A percentile compares a stretch with the other conserved stretches of the same genome.
phyloP scores from a whole-genome alignment of 345 rosid species.

The Leavenworthia alabamica region DNA sequence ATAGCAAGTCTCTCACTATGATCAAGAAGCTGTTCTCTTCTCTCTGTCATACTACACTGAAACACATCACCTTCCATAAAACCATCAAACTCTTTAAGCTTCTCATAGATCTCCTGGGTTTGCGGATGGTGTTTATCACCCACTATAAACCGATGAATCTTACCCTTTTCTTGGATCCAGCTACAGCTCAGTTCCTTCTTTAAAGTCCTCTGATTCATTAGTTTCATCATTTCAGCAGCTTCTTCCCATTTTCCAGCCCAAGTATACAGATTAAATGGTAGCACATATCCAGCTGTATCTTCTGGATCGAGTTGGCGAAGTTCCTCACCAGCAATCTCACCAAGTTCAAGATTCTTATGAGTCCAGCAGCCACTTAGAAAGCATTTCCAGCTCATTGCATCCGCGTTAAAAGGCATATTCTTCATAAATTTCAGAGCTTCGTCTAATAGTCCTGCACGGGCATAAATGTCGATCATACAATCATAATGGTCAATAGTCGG shows the following conservation, averaged over 20 bases:
- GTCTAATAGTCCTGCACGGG: slow-evolving; percentile 54
- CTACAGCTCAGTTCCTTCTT: slow-evolving; percentile 72
- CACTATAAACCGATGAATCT: slow-evolving; percentile 57
- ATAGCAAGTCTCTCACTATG: slow-evolving; percentile 79
- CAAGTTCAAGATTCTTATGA: slow-evolving; percentile 54
- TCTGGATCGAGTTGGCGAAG: slow-evolving; percentile 49
- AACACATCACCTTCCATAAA: slow-evolving; percentile 33
- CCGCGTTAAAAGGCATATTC: slow-evolving; percentile 53
- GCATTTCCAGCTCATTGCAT: slow-evolving; percentile 74
- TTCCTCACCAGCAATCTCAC: slow-evolving; percentile 53
- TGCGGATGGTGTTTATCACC: slow-evolving; percentile 71
- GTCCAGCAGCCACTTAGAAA: slow-evolving; percentile 73
- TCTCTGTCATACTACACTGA: slow-evolving; percentile 38
- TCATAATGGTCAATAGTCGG: slow-evolving; percentile 66
- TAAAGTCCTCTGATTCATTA: slow-evolving; percentile 51
- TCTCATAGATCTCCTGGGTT: slow-evolving; percentile 46
- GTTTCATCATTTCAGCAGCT: slow-evolving; percentile 54
- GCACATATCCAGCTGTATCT: slow-evolving; percentile 59
- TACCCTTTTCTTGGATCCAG: slow-evolving; percentile 58
- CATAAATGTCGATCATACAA: slow-evolving; percentile 58
- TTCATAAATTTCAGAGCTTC: slow-evolving; percentile 49
- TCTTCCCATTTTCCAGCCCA: slow-evolving; percentile 57
- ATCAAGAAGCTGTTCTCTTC: slow-evolving; percentile 51
- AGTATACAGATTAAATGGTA: slow-evolving; percentile 56
- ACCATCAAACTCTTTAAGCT: slow-evolving; percentile 44